Conservation (phyloP, 2,329 filamentous ascomycete species). For the Aspergillus pseudoterreus region DNA sequence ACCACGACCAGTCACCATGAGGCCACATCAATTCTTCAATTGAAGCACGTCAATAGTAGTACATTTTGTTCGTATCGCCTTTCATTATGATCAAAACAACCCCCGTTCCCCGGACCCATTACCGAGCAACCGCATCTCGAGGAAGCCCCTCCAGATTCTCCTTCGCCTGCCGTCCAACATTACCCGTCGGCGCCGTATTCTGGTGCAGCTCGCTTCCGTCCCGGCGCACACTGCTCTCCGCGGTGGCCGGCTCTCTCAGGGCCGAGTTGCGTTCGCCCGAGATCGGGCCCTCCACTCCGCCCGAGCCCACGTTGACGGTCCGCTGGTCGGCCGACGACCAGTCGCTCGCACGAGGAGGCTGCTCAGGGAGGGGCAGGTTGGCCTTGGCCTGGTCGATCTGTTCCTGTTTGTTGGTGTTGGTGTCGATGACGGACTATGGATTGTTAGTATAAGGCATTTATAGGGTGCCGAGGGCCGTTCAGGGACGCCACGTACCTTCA, state of each 20-base stretch:
- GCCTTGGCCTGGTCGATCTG: constrained; percentile 65
- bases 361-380: constrained; percentile 75
- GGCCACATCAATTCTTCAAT: too few relatives aligned
- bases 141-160: constrained; percentile 56
- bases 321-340: constrained; percentile 69
- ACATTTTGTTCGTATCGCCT: too few relatives aligned
- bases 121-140: constrained; percentile 56
- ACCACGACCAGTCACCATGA: too few relatives aligned
- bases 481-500: constrained; percentile 39
- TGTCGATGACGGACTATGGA: constrained; percentile 36
- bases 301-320: constrained; percentile 68
- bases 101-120: constrained; percentile 17
- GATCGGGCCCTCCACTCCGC: constrained; percentile 52
- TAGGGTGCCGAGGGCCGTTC: neutral
- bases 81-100: neutral
- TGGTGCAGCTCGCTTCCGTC: constrained; percentile 53
- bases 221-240: constrained; percentile 49
- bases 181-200: constrained; percentile 40
- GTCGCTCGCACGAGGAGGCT: constrained; percentile 72
- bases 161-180: constrained; percentile 60
- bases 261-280: constrained; percentile 48
- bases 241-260: constrained; percentile 58
- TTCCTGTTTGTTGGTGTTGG: constrained; percentile 53
- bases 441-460: neutral
- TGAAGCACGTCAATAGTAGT: too few relatives aligned